Percentiles rank a stretch among this genome's conserved stretches.
These are phyloP conservation scores for Gossypium mustelinum DNA, from an alignment of 345 rosid species.

Conservation along the genomic window DNA sequence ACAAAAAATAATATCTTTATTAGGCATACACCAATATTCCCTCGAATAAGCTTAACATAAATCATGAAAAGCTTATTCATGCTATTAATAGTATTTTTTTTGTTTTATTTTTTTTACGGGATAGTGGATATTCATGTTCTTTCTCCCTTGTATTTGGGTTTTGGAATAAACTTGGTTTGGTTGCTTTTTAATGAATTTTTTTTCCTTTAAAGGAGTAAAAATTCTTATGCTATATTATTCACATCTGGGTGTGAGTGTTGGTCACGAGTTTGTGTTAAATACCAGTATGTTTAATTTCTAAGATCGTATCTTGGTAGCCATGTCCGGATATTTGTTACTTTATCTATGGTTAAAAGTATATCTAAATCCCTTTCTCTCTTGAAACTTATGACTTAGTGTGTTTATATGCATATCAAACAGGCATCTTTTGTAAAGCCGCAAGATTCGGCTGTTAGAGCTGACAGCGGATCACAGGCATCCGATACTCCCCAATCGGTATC, in stretches of 20 bases:
- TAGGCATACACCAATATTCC: no score
- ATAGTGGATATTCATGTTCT: neutral
- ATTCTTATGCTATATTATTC: neutral
- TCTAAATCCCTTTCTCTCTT: neutral
- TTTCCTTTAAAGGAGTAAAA: neutral
- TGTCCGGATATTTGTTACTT: neutral
- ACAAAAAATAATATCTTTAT: no score
- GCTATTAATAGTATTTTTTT: neutral
- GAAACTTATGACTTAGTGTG: neutral
- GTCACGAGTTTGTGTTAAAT: no score
- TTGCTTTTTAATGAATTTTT: neutral
- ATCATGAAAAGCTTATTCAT: neutral
- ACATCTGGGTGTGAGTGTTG: no score
- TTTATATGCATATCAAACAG: constrained; percentile 31
- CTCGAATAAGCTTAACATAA: neutral
- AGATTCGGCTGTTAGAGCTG: constrained; percentile 50
- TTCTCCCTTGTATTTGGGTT: neutral
- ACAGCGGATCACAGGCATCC: constrained; percentile 48
- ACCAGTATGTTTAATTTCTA: no score
- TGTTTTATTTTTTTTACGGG: neutral
- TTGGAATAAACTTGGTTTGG: neutral
- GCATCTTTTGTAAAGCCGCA: constrained; percentile 56
- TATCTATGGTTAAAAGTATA: neutral
- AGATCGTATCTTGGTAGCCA: no score
- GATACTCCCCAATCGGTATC: constrained; percentile 43